phyloP scores from a whole-genome alignment of 768 basidiomycete species.

The Guyanaporus albipodus region DNA sequence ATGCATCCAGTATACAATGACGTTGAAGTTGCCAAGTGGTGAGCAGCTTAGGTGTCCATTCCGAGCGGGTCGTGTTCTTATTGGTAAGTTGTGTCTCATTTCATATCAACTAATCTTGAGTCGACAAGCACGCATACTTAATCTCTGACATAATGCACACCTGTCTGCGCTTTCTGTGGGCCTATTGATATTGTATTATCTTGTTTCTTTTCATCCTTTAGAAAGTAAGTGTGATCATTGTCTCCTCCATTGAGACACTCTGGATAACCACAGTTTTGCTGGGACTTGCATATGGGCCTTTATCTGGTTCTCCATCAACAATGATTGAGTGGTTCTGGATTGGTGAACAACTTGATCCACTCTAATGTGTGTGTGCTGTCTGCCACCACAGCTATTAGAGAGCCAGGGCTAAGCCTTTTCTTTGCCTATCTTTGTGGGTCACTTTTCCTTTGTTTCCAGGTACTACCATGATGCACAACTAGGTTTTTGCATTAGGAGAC shows the following conservation, averaged over 20 bases:
- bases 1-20: slow-evolving; percentile 61
- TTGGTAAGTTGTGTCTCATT: slow-evolving; percentile 54
- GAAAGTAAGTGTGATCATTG: slow-evolving; percentile 54
- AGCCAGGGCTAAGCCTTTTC: slow-evolving; percentile 82
- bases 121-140: slow-evolving; percentile 43
- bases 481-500: background rate
- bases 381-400: slow-evolving; percentile 66
- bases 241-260: slow-evolving; percentile 55
- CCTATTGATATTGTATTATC: slow-evolving; percentile 66
- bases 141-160: slow-evolving; percentile 62
- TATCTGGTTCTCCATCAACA: slow-evolving; percentile 75
- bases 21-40: slow-evolving; percentile 65
- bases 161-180: slow-evolving; percentile 56
- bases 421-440: slow-evolving; percentile 71
- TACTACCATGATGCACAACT: slow-evolving; percentile 70
- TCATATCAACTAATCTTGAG: background rate
- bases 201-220: slow-evolving; percentile 66
- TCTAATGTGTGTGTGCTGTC: background rate
- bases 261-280: slow-evolving; percentile 46
- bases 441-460: slow-evolving; percentile 78
- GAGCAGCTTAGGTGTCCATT: slow-evolving; percentile 79
- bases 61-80: slow-evolving; percentile 76
- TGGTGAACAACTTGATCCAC: slow-evolving; percentile 43
- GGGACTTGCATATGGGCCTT: slow-evolving; percentile 58
- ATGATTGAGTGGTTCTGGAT: slow-evolving; percentile 88